phyloP scores from a whole-genome alignment of 345 rosid species.

The Gynandropsis gynandra region DNA sequence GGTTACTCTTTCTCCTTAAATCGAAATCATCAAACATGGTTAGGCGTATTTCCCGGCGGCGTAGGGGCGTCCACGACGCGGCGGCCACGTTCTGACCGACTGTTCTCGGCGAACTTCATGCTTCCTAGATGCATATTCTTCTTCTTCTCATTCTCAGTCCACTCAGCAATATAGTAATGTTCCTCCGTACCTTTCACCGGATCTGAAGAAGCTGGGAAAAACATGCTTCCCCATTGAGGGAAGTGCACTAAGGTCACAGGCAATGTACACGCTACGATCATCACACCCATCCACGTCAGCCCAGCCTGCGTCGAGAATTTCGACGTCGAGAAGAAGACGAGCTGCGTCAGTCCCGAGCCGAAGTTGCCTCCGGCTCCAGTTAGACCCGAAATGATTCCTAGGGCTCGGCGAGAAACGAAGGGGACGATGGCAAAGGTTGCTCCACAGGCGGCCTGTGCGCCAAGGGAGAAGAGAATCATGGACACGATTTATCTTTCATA shows the following conservation, averaged over 20 bases:
- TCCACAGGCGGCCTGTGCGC: conserved; percentile 59
- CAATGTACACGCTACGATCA: conserved; percentile 48
- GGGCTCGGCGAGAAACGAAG: conserved; percentile 47
- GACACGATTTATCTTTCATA: no score
- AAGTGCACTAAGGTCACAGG: conserved; percentile 41
- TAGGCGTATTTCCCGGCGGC: conserved; percentile 13
- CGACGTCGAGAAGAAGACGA: conserved; percentile 38
- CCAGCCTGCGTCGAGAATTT: conserved; percentile 32
- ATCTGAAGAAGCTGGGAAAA: conserved; percentile 34
- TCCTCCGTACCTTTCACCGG: conserved; percentile 32
- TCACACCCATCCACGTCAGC: conserved; percentile 44
- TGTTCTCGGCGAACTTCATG: conserved; percentile 39
- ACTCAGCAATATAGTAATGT: conserved; percentile 41
- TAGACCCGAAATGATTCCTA: conserved; percentile 44
- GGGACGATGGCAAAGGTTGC: conserved; percentile 53
- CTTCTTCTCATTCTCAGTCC: conserved; percentile 35
- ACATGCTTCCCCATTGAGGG: conserved; percentile 68
- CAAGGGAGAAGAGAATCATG: conserved; percentile 48
- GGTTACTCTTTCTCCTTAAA: no score
- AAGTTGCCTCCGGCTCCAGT: conserved; percentile 58
- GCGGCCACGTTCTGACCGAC: conserved; percentile 39
- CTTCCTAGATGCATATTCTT: conserved; percentile 41
- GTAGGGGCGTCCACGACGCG: conserved; percentile 20
- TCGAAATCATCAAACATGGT: conserved; percentile 14
- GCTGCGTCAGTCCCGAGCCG: conserved; percentile 50